Evolutionary conservation across 2,329 filamentous ascomycete genomes (phyloP).

Genomic region (Xylariomycetidae sp.): DNA sequence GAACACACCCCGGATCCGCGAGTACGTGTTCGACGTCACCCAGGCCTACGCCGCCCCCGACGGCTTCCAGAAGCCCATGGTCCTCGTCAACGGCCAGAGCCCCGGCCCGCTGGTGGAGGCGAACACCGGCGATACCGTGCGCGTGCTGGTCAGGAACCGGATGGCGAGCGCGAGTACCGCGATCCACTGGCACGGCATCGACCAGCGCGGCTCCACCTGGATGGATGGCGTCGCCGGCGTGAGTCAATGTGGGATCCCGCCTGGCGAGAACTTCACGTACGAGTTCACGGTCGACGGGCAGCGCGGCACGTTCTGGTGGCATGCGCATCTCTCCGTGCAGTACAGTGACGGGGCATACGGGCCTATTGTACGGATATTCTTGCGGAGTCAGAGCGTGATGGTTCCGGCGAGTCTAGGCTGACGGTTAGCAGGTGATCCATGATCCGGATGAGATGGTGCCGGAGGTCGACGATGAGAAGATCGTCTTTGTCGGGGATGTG

Average conservation of each 20-base stretch:
- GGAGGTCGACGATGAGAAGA: constrained; percentile 27
- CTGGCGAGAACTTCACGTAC: constrained; percentile 52
- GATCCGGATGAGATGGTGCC: constrained; percentile 28
- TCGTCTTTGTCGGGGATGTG: constrained; percentile 33
- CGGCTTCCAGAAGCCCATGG: constrained; percentile 31
- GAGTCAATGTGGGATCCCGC: constrained; percentile 53
- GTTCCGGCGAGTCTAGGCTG: not conserved
- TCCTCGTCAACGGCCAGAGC: constrained; percentile 34
- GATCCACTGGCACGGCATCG: constrained; percentile 65
- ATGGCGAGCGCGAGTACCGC: constrained; percentile 38
- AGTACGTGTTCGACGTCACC: constrained; percentile 29
- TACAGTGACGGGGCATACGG: constrained; percentile 61
- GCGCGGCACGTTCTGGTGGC: constrained; percentile 45
- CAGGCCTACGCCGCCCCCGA: constrained; percentile 28
- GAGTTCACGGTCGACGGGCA: constrained; percentile 46
- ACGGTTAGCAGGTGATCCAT: constrained; percentile 29
- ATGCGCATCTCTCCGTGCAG: constrained; percentile 54
- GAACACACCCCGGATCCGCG: constrained; percentile 14
- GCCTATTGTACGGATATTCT: constrained; percentile 40
- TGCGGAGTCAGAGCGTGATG: not conserved
- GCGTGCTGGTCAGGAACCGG: constrained; percentile 34
- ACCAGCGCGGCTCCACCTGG: constrained; percentile 54
- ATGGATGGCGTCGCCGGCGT: constrained; percentile 62
- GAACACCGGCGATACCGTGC: constrained; percentile 35
- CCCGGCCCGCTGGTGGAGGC: constrained; percentile 40